Percentiles rank a stretch among this genome's conserved stretches.
Evolutionary conservation across 75 land plant species (phyloP).

Genomic region (Cupressus sempervirens): DNA sequence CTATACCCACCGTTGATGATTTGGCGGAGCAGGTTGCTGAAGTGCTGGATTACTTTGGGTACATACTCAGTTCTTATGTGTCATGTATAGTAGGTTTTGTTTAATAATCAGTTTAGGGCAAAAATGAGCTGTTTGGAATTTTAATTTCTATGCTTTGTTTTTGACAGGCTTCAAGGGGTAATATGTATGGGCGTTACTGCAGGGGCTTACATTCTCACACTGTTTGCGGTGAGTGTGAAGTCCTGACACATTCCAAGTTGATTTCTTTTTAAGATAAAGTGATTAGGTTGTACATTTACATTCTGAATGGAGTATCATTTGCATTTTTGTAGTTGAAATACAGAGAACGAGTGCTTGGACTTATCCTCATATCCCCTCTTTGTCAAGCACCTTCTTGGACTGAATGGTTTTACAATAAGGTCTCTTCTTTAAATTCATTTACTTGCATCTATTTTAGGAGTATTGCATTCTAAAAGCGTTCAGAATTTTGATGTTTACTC

Average conservation of each 20-base stretch:
- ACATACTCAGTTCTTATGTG: not conserved
- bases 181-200: slow-evolving; percentile 92
- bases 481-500: not conserved
- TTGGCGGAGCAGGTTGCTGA: slow-evolving; percentile 91
- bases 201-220: slow-evolving; percentile 87
- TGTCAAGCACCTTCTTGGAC: slow-evolving; percentile 87
- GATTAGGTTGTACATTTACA: not conserved
- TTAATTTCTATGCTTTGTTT: not conserved
- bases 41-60: slow-evolving; percentile 84
- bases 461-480: not conserved
- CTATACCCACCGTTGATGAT: slow-evolving; percentile 58
- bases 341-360: slow-evolving; percentile 70
- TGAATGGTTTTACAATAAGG: slow-evolving; percentile 96
- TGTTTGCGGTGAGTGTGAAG: slow-evolving; percentile 70
- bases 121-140: not conserved
- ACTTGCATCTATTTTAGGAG: not conserved
- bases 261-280: not conserved
- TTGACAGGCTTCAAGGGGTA: slow-evolving; percentile 65
- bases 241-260: not conserved
- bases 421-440: slow-evolving; percentile 11
- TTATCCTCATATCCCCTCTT: slow-evolving; percentile 87
- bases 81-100: not conserved
- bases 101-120: not conserved
- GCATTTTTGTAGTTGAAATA: slow-evolving; percentile 57
- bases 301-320: slow-evolving; percentile 7